These are phyloP conservation scores for Solanum chmielewskii DNA, from an alignment of 257 asterid species.

Conservation along the genomic window DNA sequence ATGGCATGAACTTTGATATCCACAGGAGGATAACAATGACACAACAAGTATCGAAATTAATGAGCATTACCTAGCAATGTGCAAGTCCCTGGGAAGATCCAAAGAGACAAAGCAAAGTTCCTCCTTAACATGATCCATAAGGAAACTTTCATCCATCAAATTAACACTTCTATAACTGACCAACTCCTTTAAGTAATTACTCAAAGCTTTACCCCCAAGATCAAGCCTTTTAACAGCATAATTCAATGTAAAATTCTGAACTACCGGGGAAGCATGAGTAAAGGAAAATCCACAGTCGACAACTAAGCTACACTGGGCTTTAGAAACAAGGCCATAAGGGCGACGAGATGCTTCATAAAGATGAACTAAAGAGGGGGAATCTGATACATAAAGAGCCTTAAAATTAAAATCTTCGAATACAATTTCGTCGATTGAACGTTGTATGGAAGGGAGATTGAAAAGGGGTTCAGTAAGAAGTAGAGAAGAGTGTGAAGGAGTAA, in stretches of 20 bases:
- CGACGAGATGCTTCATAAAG: constrained; percentile 77
- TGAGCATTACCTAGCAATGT: constrained; percentile 55
- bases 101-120: constrained; percentile 86
- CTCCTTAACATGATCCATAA: constrained; percentile 95
- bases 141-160: constrained; percentile 91
- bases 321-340: constrained; percentile 63
- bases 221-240: constrained; percentile 83
- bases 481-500: constrained; percentile 52
- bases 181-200: constrained; percentile 81
- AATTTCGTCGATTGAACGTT: constrained; percentile 60
- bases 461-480: constrained; percentile 85
- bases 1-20: neutral
- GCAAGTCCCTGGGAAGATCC: constrained; percentile 70
- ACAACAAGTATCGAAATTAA: neutral
- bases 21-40: neutral
- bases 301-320: constrained; percentile 81
- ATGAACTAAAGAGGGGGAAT: constrained; percentile 79
- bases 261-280: constrained; percentile 87
- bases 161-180: constrained; percentile 91
- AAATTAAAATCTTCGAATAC: constrained; percentile 83
- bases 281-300: constrained; percentile 92
- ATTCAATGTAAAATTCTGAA: constrained; percentile 76
- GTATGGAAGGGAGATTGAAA: constrained; percentile 76
- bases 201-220: constrained; percentile 89
- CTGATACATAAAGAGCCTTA: constrained; percentile 56